Conservation (phyloP, 768 basidiomycete species). For the Leucosporidium yakuticum region DNA sequence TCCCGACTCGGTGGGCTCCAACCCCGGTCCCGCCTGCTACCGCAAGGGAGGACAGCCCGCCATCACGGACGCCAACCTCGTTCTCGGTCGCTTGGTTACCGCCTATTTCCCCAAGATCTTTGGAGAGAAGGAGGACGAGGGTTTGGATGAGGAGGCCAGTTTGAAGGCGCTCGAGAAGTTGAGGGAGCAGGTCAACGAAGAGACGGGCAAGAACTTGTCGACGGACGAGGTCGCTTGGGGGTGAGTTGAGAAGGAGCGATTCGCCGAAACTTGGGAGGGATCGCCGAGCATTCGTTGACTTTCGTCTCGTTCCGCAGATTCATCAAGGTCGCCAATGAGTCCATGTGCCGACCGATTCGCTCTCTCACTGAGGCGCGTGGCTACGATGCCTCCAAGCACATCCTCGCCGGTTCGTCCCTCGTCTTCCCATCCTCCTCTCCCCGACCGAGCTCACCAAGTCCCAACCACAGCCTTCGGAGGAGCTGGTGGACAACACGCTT, state of each 20-base stretch:
- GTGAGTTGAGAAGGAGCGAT: constrained; percentile 69
- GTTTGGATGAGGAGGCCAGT: constrained; percentile 70
- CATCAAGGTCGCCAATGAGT: constrained; percentile 84
- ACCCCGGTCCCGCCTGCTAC: constrained; percentile 90
- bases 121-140: constrained; percentile 78
- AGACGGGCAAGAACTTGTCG: constrained; percentile 49
- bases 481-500: constrained; percentile 52
- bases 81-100: constrained; percentile 80
- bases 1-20: constrained; percentile 88
- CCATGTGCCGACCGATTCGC: constrained; percentile 89
- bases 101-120: constrained; percentile 94
- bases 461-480: constrained; percentile 40
- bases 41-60: constrained; percentile 86
- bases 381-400: constrained; percentile 69
- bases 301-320: constrained; percentile 41
- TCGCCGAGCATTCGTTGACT: too few species aligned
- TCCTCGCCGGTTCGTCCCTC: constrained; percentile 36
- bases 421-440: too few species aligned
- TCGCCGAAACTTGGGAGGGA: too few species aligned
- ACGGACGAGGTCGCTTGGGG: constrained; percentile 86
- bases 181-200: constrained; percentile 62
- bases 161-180: constrained; percentile 61
- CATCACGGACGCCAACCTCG: constrained; percentile 85
- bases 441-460: too few species aligned
- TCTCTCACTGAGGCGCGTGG: constrained; percentile 83